Evolutionary conservation across 768 basidiomycete species (phyloP).

Genomic region (Podaxis sp.): DNA sequence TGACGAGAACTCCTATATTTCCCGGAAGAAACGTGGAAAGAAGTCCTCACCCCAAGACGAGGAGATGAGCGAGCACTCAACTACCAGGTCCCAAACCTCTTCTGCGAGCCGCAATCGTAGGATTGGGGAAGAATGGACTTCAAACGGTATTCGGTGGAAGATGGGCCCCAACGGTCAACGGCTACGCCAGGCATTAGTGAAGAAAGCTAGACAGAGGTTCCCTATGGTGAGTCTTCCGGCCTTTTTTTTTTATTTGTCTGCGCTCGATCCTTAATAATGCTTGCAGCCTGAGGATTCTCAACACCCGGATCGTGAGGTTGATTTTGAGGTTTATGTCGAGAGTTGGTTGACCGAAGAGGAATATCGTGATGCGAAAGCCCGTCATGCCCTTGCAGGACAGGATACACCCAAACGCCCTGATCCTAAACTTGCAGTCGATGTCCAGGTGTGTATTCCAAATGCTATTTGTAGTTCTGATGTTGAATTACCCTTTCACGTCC

Average conservation of each 20-base stretch:
- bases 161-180: constrained; percentile 69
- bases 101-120: constrained; percentile 54
- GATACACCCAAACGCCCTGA: constrained; percentile 51
- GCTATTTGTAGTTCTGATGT: constrained; percentile 5
- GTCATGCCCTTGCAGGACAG: constrained; percentile 68
- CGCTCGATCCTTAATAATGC: constrained; percentile 8
- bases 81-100: constrained; percentile 49
- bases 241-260: not conserved
- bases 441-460: constrained; percentile 28
- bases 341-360: constrained; percentile 78
- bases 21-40: constrained; percentile 58
- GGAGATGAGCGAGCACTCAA: constrained; percentile 43
- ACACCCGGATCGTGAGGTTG: constrained; percentile 70
- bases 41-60: constrained; percentile 34
- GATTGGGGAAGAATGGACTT: constrained; percentile 79
- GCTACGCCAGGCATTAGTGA: constrained; percentile 68
- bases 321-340: constrained; percentile 75
- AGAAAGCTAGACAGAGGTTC: constrained; percentile 68
- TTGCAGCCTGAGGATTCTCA: constrained; percentile 72
- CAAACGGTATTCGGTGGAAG: constrained; percentile 68
- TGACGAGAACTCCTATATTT: constrained; percentile 25
- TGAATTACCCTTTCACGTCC: constrained; percentile 8
- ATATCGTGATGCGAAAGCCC: constrained; percentile 61
- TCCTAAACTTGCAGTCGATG: constrained; percentile 40
- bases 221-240: constrained; percentile 57